These are phyloP conservation scores for Penicillium chermesinum DNA, from an alignment of 495 filamentous ascomycete species.

Conservation along the genomic window DNA sequence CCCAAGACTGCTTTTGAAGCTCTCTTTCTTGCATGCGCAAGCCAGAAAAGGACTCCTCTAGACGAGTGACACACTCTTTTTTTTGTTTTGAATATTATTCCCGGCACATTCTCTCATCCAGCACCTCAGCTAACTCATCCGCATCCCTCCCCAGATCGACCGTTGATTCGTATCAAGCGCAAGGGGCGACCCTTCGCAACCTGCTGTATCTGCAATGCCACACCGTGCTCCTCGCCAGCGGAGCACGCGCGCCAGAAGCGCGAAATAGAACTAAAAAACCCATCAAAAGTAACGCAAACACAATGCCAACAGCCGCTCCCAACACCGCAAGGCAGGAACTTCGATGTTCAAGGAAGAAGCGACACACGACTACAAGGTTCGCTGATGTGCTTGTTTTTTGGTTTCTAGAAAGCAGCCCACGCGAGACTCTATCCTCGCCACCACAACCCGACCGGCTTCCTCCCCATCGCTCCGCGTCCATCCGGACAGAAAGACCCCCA, in stretches of 20 bases:
- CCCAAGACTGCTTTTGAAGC: no score
- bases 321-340: slow-evolving; percentile 17
- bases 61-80: no score
- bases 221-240: slow-evolving; percentile 82
- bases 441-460: slow-evolving; percentile 24
- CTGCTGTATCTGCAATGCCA: slow-evolving; percentile 88
- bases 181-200: slow-evolving; percentile 96
- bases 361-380: slow-evolving; percentile 21
- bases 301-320: slow-evolving; percentile 22
- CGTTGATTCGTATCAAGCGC: slow-evolving; percentile 90
- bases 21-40: no score
- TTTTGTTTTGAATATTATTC: neutral
- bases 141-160: slow-evolving; percentile 60
- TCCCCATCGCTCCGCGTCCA: slow-evolving; percentile 37
- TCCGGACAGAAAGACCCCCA: neutral
- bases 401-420: slow-evolving; percentile 32
- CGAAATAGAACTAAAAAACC: slow-evolving; percentile 68
- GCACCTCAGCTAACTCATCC: slow-evolving; percentile 14
- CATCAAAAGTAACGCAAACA: slow-evolving; percentile 33
- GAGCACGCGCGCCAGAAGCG: slow-evolving; percentile 93
- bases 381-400: slow-evolving; percentile 30
- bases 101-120: no score
- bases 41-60: no score
- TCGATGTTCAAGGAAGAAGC: slow-evolving; percentile 18
- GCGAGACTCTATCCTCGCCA: slow-evolving; percentile 30